Evolutionary conservation across 176 grass and related monocot genomes (phyloP), one percentile per base, ranked within the genome.

Genomic region (Hsuehochloa calcarea): DNA sequence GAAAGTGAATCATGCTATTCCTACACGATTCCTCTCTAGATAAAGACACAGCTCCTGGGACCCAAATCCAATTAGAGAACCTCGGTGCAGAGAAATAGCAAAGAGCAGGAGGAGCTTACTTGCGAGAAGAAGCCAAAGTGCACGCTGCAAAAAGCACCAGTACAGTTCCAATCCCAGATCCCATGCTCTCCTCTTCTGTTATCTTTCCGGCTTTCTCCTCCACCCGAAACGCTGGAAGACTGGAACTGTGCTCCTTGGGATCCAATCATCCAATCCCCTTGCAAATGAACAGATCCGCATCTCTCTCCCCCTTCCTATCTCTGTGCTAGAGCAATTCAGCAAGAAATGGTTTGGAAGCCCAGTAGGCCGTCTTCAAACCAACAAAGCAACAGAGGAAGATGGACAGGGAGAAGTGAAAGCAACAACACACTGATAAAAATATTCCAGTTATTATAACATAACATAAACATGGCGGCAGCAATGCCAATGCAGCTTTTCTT

Each of bases 41-140:
- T 55, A 55, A 8, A 58, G 71, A 46, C 14, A 67, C n/a, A 59
- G 25, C 19, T 50, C 27, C 13, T 23, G 1, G 26, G 38, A 13
- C 76, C 65, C 68, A 87, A 61, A 68, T 74, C 60, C 39, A 58
- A 68, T 13, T 55, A 79, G 45, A 70, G 70, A 56, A n/a, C 59
- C 41, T 63, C 29, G 17, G 5, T 68, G 6, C 1, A 51, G 11
- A 15, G 7, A 25, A 35, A 49, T 2, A 49, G 14, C 11, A 52
- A 35, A 60, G 79, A 61, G 73, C 20, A 72, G 41, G 22, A 82
- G 10, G 4, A 74, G 38, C 49, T 65, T 86, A 82, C 78, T 77
- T 78, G 72, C 72, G 78, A 16, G 88, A 86, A 55, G 78, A 86
- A 77, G 79, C 84, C 84, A 56, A 51, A 49, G 56, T 4, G 5